phyloP scores from a whole-genome alignment of 2,329 filamentous ascomycete species.

The Chaetomium sp. region DNA sequence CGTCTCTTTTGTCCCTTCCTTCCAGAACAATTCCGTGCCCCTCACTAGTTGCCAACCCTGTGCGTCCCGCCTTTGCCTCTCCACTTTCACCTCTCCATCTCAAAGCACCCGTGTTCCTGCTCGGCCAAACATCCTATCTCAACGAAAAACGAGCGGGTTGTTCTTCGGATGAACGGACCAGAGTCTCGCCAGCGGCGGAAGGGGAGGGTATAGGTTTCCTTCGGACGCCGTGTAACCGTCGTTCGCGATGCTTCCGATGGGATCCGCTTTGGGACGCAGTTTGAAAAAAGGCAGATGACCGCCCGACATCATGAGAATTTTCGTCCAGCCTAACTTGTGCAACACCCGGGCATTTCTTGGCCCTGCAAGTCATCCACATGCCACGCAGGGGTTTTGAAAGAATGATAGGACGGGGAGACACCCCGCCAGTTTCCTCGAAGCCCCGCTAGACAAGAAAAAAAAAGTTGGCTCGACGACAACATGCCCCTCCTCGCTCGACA shows the following conservation, averaged over 20 bases:
- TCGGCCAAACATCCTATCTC: too few relatives aligned
- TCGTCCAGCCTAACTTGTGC: constrained; percentile 16
- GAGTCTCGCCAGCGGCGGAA: not conserved
- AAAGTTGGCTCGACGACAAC: too few relatives aligned
- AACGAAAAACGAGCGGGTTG: too few relatives aligned
- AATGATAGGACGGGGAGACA: constrained; percentile 8
- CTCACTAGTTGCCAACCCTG: not conserved
- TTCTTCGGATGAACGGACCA: too few relatives aligned
- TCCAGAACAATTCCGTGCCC: constrained; percentile 12
- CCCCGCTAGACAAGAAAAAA: not conserved
- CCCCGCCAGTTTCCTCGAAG: not conserved
- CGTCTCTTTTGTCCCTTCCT: not conserved
- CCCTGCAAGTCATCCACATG: constrained; percentile 17
- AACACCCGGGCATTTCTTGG: constrained; percentile 11
- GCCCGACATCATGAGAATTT: constrained; percentile 5
- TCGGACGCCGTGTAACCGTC: not conserved
- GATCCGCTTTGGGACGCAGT: not conserved
- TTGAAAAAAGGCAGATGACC: constrained; percentile 2
- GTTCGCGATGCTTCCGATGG: not conserved
- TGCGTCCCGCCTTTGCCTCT: not conserved
- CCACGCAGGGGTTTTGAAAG: constrained; percentile 8
- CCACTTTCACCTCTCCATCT: not conserved
- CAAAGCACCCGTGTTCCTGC: not conserved
- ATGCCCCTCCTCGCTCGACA: too few relatives aligned
- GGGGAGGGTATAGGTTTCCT: not conserved